Base-by-base conservation (phyloP, 352 stramenopile species). In the Saprolegnia parasitica region DNA sequence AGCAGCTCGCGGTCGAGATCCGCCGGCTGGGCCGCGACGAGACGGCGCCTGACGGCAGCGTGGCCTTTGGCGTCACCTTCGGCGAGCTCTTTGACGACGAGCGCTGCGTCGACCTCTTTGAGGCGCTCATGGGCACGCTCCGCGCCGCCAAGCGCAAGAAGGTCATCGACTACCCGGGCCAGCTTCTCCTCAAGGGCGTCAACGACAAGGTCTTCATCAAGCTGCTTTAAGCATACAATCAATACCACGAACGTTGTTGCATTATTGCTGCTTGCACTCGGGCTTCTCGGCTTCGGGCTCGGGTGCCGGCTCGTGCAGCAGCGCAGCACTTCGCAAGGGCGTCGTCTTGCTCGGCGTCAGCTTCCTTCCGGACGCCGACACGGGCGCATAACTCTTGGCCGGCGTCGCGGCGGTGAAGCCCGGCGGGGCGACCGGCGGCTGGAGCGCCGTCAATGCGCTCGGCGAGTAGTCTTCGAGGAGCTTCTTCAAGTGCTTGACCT, bases 11-110 rank as follows among this genome's bases (percentile, higher is more conserved):
- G 67, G 50, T 79, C 24, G 85, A 93, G 71, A 93, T 93, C 76
- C 73, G 72, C 26, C 78, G 85, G 50, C 72, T 93, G 68, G 83
- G 73, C 29, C 26, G 11, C 16, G 56, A 65, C 47, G 23, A 52
- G 20, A 32, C 10, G 13, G 37, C 16, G 11, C 32, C 21, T 20
- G 56, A 65, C n/a, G 56, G 56, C 6, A 18, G 6, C n/a, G 70
- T 67, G 55, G 77, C 90, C 66, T 86, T 87, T n/a, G 78, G 77
- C 56, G 83, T 93, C 21, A 78, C 73, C 8, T 95, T 95, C 74
- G 87, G 87, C 24, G 77, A 78, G 62, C 76, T 95, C 56, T 95
- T 95, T 72, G 83, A 91, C 67, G 87, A 95, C 73, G 83, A 92
- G 70, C 76, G 84, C 56, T 88, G 87, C 49, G 79, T 89, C 60